Conservation (phyloP, 2,329 filamentous ascomycete species). For the Colletotrichum sp. region DNA sequence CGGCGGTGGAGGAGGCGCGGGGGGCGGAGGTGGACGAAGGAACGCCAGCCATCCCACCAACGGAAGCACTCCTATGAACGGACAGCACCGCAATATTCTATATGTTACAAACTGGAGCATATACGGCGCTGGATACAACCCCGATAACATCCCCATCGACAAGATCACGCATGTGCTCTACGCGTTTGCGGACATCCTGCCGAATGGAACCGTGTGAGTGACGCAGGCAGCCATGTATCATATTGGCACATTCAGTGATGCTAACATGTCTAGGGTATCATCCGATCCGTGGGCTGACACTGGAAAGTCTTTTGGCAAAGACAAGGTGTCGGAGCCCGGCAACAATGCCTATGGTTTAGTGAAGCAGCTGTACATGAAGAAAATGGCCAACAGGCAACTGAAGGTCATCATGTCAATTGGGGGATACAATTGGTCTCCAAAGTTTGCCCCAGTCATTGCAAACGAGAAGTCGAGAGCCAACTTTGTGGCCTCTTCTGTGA, state of each 20-base stretch:
- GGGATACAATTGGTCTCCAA: slow-evolving; percentile 82
- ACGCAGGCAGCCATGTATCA: background rate
- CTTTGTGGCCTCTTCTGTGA: slow-evolving; percentile 74
- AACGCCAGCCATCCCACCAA: background rate
- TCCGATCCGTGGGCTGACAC: slow-evolving; percentile 38
- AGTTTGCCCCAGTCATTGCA: slow-evolving; percentile 72
- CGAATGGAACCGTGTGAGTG: slow-evolving; percentile 16
- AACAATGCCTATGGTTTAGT: slow-evolving; percentile 81
- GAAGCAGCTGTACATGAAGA: slow-evolving; percentile 80
- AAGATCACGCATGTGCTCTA: slow-evolving; percentile 8
- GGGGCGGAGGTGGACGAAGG: background rate
- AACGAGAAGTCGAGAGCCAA: slow-evolving; percentile 63
- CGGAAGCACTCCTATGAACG: background rate
- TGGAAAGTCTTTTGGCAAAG: background rate
- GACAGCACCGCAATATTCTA: background rate
- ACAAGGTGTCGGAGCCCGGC: slow-evolving; percentile 34
- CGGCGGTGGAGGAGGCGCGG: background rate
- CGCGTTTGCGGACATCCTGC: slow-evolving; percentile 6
- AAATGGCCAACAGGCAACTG: slow-evolving; percentile 77
- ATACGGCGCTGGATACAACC: slow-evolving; percentile 5
- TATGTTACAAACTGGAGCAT: slow-evolving; percentile 18
- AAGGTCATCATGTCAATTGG: slow-evolving; percentile 83
- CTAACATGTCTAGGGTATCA: slow-evolving; percentile 25
- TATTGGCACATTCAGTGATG: too few relatives aligned
- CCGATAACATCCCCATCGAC: background rate